These are phyloP conservation scores for Ophiobolus disseminans DNA, from an alignment of 2,329 filamentous ascomycete genomes.

Conservation along the genomic window DNA sequence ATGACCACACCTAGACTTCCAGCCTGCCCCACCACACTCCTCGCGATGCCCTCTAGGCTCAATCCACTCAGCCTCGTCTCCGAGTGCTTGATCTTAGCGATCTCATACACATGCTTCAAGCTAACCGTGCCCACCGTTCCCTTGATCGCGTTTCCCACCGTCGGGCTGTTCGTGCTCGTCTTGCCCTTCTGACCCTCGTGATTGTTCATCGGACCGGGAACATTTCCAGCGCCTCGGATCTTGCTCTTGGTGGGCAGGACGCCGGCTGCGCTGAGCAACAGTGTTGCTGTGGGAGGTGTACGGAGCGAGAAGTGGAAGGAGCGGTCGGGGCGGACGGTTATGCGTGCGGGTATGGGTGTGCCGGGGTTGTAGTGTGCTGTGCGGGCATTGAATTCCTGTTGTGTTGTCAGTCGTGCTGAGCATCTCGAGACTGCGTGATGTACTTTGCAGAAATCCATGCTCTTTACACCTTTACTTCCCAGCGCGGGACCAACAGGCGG, in stretches of 20 bases:
- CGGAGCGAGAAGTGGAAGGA: conserved; percentile 92
- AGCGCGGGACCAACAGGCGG: conserved; percentile 95
- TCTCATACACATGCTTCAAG: conserved; percentile 96
- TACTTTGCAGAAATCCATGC: conserved; percentile 99
- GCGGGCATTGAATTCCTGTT: conserved; percentile 93
- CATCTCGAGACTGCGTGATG: conserved; percentile 9
- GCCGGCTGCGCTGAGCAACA: conserved; percentile 83
- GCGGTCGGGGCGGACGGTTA: conserved; percentile 91
- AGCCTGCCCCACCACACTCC: conserved; percentile 70
- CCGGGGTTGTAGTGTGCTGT: conserved; percentile 84
- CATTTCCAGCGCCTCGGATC: conserved; percentile 71
- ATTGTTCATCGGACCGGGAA: conserved; percentile 54
- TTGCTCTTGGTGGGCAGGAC: conserved; percentile 78
- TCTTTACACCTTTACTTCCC: conserved; percentile 97
- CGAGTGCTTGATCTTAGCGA: conserved; percentile 87
- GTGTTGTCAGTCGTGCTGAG: neutral
- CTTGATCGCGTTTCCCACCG: conserved; percentile 67
- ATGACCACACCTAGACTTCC: conserved; percentile 59
- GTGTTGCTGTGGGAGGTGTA: conserved; percentile 91
- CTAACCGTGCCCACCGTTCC: conserved; percentile 85
- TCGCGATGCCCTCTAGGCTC: conserved; percentile 81
- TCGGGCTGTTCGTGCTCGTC: conserved; percentile 39
- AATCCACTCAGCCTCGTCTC: conserved; percentile 65
- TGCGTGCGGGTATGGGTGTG: conserved; percentile 86
- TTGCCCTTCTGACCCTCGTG: conserved; percentile 49